Evolutionary conservation across 495 filamentous ascomycete species (phyloP), one percentile per base, ranked within the genome.

Genomic region (Hyaloscypha bicolor): DNA sequence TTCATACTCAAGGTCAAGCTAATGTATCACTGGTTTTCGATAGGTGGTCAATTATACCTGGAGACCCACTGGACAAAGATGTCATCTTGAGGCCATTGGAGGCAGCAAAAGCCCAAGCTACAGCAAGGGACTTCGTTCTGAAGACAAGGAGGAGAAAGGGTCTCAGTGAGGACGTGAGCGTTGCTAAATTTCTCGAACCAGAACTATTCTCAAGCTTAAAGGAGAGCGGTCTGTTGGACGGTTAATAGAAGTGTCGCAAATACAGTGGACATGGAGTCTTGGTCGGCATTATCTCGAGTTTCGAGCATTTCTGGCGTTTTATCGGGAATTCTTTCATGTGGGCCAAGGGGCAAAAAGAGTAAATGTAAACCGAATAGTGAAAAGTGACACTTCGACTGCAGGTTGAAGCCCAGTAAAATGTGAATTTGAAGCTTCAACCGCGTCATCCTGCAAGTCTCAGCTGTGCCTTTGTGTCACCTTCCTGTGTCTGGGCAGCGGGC

Each of bases 71-170:
- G 9, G 96, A 99, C 73, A 90, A 88, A 70, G 91, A 94, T 37
- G 86, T 93, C 48, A 89, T 93, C 69, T 78, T 93, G 39, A 84
- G 91, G 55, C 92, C 93, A 32, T 78, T 99, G 66, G 93, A 98
- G 79, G 93, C 92, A 71, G 95, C 96, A 5, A 81, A 82, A 48
- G 90, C 91, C 66, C 90, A 91, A 83, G 93, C 90, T 8, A 97
- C 93, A 62, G 95, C 95, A 2, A 83, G 95, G 62, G 95, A 99
- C 76, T 97, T 99, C 78, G 93, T 97, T 22, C 80, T 98, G 64
- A 99, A 99, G 86, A 99, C 95, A 14, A 84, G 95, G 68, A 80
- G 94, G 72, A 84, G 95, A 62, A 99, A 99, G 82, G 95, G 95
- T 5, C 77, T 99, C 69, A 93, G 91, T 65, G 95, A 98, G 82